Evolutionary conservation across 495 filamentous ascomycete genomes (phyloP).

Genomic region (Cryomyces antarcticus): DNA sequence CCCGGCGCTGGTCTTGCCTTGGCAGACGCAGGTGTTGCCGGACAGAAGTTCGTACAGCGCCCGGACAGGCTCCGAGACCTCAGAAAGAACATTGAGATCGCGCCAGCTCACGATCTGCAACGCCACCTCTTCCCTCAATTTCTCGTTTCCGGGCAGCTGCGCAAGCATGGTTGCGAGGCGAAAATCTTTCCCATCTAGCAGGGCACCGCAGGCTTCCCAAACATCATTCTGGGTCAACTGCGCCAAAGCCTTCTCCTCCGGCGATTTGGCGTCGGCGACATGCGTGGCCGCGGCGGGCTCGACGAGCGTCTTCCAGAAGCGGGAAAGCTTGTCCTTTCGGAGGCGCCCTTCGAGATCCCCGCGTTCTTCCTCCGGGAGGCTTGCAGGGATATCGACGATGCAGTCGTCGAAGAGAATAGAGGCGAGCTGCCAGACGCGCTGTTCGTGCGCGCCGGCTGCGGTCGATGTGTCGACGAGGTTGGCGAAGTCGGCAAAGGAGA

Average conservation of each 20-base stretch:
- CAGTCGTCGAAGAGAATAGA: slow-evolving; percentile 50
- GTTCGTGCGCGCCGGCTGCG: slow-evolving; percentile 27
- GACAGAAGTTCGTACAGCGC: slow-evolving; percentile 77
- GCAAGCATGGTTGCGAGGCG: slow-evolving; percentile 68
- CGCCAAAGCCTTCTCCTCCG: slow-evolving; percentile 70
- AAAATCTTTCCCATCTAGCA: slow-evolving; percentile 52
- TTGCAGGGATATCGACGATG: slow-evolving; percentile 21
- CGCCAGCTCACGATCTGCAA: slow-evolving; percentile 72
- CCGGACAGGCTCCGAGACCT: slow-evolving; percentile 69
- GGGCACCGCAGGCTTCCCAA: slow-evolving; percentile 56
- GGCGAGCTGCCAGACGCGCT: slow-evolving; percentile 54
- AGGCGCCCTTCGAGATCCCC: slow-evolving; percentile 25
- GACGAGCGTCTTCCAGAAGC: slow-evolving; percentile 46
- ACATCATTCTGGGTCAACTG: slow-evolving; percentile 58
- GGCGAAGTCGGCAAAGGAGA: slow-evolving; percentile 21
- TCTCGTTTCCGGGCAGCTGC: slow-evolving; percentile 49
- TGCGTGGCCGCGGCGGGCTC: slow-evolving; percentile 29
- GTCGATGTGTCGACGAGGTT: slow-evolving; percentile 9
- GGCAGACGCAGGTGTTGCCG: slow-evolving; percentile 62
- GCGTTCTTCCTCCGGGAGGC: slow-evolving; percentile 29
- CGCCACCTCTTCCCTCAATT: slow-evolving; percentile 43
- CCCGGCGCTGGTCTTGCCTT: slow-evolving; percentile 47
- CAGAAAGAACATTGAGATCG: slow-evolving; percentile 55
- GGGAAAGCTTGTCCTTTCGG: slow-evolving; percentile 31
- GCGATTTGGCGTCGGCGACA: slow-evolving; percentile 27